Base-by-base conservation (phyloP, 768 basidiomycete species). In the Boletus rubropictus region DNA sequence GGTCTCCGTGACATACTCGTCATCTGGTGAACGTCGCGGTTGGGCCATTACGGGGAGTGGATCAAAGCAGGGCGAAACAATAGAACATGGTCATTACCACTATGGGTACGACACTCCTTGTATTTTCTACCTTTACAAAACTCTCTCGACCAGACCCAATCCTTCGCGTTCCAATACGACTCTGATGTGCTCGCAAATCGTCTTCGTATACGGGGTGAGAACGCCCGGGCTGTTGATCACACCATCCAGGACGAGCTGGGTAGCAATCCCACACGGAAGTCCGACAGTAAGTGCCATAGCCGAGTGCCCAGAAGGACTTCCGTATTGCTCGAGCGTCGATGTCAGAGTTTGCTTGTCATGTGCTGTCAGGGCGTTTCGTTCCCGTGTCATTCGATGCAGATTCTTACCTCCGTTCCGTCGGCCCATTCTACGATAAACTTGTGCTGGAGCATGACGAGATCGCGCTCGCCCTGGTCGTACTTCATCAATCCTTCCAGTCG, bases 371-470 rank as follows among this genome's bases (percentile, higher is more conserved):
- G 36, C 33, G 11, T n/a, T n/a, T 28, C 33, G 11, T 50, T 15
- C 18, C 20, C 8, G 6, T 40, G n/a, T 21, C 34, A 24, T 28
- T 14, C 44, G 20, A 46, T 18, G 14, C 22, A 10, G 10, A 29
- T 38, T 57, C 77, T 42, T 50, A 83, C 85, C 69, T 78, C 72
- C 39, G 69, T 76, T 39, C 95, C 93, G 60, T 97, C 90, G 28
- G 78, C 75, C 79, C 86, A 88, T 63, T 93, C 84, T 31, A 98
- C 84, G 57, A 90, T 71, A 64, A 99, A 98, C 74, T 94, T 95
- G 79, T 99, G 95, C 71, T 97, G 95, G 44, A 99, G 81, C 84
- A 98, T 90, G 50, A 99, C 89, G 51, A 98, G 80, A 67, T 99
- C 95, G 10, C 90, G 84, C 69, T 98, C 93, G 53, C 89, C 90